These are phyloP conservation scores for Petrea volubilis DNA, from an alignment of 257 asterid species.

Conservation along the genomic window DNA sequence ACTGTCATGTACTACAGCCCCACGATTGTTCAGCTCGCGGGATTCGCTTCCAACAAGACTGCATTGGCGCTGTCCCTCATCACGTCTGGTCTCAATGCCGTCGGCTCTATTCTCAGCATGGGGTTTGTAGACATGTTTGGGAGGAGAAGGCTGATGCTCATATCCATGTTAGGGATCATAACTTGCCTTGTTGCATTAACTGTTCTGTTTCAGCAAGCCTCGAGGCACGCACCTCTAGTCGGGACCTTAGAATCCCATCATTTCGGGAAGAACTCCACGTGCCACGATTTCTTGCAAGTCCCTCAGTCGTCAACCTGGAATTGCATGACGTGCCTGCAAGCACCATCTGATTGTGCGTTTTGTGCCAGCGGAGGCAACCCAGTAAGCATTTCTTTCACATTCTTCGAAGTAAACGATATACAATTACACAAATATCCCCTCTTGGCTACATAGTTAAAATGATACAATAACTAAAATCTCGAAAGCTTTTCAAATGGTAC, in stretches of 20 bases:
- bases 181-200: slow-evolving; percentile 49
- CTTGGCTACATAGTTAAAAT: no score
- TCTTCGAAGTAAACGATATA: no score
- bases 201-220: slow-evolving; percentile 45
- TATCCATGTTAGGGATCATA: slow-evolving; percentile 64
- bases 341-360: slow-evolving; percentile 48
- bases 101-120: slow-evolving; percentile 67
- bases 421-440: no score
- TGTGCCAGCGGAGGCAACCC: slow-evolving; percentile 44
- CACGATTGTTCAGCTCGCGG: slow-evolving; percentile 72
- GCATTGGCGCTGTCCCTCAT: slow-evolving; percentile 71
- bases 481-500: no score
- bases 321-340: slow-evolving; percentile 53
- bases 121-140: slow-evolving; percentile 62
- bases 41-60: slow-evolving; percentile 72
- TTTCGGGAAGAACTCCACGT: slow-evolving; percentile 62
- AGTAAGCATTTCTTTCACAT: slow-evolving; percentile 44
- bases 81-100: slow-evolving; percentile 69
- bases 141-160: slow-evolving; percentile 63
- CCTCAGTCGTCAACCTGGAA: slow-evolving; percentile 39
- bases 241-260: slow-evolving; percentile 42
- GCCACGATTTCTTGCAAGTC: slow-evolving; percentile 36
- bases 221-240: slow-evolving; percentile 48
- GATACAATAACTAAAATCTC: no score
- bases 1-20: slow-evolving; percentile 91